Percentiles rank a stretch among this genome's conserved stretches.
Evolutionary conservation across 495 filamentous ascomycete genomes (phyloP).

Genomic region (Aspergillus coremiiformis): DNA sequence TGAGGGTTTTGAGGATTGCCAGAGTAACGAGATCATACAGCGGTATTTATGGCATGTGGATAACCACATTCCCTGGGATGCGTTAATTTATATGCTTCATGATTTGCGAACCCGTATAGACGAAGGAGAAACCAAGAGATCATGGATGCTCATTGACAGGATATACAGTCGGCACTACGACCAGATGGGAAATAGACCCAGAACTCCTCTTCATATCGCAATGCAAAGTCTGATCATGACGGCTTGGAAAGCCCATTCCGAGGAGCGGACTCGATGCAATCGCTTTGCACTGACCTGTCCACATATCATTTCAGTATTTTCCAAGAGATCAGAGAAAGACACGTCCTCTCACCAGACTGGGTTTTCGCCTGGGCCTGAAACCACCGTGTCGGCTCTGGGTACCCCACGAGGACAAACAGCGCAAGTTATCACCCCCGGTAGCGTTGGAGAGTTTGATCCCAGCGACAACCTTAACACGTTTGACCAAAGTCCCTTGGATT

Average conservation of each 20-base stretch:
- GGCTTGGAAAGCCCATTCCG: conserved; percentile 28
- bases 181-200: conserved; percentile 12
- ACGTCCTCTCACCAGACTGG: not conserved
- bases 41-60: conserved; percentile 31
- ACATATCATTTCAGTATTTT: conserved; percentile 10
- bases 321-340: not conserved
- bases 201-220: conserved; percentile 27
- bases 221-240: conserved; percentile 31
- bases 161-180: conserved; percentile 22
- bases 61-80: conserved; percentile 36
- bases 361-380: not conserved
- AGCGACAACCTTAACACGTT: conserved; percentile 3
- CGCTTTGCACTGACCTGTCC: conserved; percentile 22
- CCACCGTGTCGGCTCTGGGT: not conserved
- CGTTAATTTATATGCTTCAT: conserved; percentile 36
- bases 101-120: conserved; percentile 28
- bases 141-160: conserved; percentile 28
- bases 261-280: conserved; percentile 19
- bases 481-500: conserved; percentile 25
- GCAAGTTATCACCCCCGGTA: conserved; percentile 2
- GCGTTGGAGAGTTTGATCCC: not conserved
- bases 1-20: conserved; percentile 26
- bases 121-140: conserved; percentile 23
- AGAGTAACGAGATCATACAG: conserved; percentile 18
- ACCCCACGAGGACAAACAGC: not conserved